Conservation (phyloP, 1,139 yeast species). For the Hyphopichia khmerensis region DNA sequence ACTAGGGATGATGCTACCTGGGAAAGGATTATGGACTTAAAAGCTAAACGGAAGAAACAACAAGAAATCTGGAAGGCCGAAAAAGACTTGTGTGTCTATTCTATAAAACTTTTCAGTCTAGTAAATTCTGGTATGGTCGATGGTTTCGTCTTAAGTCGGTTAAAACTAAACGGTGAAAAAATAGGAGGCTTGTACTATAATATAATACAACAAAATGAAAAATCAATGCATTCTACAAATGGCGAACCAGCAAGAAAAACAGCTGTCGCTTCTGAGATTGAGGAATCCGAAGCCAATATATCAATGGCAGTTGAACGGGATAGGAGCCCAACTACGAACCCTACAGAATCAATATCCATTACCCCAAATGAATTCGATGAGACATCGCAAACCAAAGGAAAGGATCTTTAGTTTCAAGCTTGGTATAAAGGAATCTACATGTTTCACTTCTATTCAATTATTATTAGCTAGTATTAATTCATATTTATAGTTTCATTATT, state of each 20-base stretch:
- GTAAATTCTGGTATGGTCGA: constrained; percentile 38
- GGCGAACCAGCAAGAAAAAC: neutral
- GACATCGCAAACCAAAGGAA: neutral
- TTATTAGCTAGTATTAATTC: too few relatives aligned
- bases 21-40: constrained; percentile 7
- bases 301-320: neutral
- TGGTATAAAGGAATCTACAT: too few relatives aligned
- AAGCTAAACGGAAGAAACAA: constrained; percentile 10
- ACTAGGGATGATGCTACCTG: constrained; percentile 4
- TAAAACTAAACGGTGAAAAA: constrained; percentile 45
- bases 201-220: constrained; percentile 22
- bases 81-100: constrained; percentile 48
- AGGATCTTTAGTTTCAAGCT: too few relatives aligned
- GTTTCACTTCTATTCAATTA: too few relatives aligned
- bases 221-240: neutral
- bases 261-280: neutral
- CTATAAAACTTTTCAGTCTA: constrained; percentile 50
- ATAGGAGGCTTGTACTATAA: constrained; percentile 43
- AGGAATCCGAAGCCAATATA: neutral
- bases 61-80: constrained; percentile 34
- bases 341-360: neutral
- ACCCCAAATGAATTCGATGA: neutral
- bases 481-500: too few relatives aligned
- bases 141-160: constrained; percentile 30
- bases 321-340: constrained; percentile 1